phyloP scores from a whole-genome alignment of 306 rosid species.

The Ormosia emarginata region DNA sequence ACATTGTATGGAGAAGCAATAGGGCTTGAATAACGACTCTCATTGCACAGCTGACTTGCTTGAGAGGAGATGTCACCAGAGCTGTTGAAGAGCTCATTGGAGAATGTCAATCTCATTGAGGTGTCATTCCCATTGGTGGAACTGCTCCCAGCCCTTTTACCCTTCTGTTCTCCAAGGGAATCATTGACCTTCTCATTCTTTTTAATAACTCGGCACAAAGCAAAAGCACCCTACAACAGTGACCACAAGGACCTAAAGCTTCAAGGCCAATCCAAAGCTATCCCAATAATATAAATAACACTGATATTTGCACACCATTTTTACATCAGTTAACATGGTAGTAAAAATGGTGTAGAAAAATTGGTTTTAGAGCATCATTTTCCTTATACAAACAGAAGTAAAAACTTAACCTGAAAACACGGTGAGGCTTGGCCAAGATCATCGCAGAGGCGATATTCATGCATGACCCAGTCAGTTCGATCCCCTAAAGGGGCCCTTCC shows the following conservation, averaged over 20 bases:
- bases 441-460: constrained; percentile 79
- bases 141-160: constrained; percentile 37
- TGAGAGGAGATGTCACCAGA: constrained; percentile 44
- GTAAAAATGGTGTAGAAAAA: too few species aligned
- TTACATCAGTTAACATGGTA: too few species aligned
- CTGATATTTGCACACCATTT: too few species aligned
- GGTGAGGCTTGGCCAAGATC: constrained; percentile 53
- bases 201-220: constrained; percentile 81
- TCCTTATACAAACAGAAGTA: background rate
- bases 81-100: constrained; percentile 33
- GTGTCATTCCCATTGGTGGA: constrained; percentile 35
- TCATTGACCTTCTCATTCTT: constrained; percentile 63
- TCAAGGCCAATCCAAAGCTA: background rate
- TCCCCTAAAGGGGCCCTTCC: constrained; percentile 92
- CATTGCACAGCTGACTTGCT: constrained; percentile 34
- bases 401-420: constrained; percentile 50
- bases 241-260: background rate
- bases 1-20: constrained; percentile 39
- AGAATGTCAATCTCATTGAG: constrained; percentile 7
- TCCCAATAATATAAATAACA: too few species aligned
- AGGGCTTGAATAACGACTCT: constrained; percentile 55
- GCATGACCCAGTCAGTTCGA: constrained; percentile 89
- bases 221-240: constrained; percentile 59
- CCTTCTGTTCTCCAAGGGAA: constrained; percentile 39
- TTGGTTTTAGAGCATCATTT: background rate